A percentile compares a stretch with the other conserved stretches of the same genome.
phyloP scores from a whole-genome alignment of 805 yeast species.

The Nakazawaea peltata region DNA sequence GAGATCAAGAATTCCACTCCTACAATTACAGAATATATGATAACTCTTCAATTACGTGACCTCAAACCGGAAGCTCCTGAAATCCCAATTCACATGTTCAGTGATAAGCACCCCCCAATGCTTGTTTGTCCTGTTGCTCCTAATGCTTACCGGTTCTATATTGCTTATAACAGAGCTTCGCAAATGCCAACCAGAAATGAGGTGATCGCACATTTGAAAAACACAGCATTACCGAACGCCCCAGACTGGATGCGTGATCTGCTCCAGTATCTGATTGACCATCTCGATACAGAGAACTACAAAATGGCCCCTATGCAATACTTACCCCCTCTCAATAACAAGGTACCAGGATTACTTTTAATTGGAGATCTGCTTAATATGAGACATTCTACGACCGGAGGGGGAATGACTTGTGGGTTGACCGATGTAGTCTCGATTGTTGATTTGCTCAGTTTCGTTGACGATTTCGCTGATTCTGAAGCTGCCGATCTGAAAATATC shows the following conservation, averaged over 20 bases:
- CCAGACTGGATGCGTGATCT: conserved; percentile 63
- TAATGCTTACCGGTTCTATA: conserved; percentile 76
- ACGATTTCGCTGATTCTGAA: conserved; percentile 49
- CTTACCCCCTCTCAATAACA: conserved; percentile 68
- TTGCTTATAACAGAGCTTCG: conserved; percentile 73
- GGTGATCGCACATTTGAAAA: conserved; percentile 49
- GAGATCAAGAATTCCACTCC: conserved; percentile 55
- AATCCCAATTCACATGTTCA: conserved; percentile 82
- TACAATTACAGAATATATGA: conserved; percentile 46
- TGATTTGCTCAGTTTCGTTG: conserved; percentile 47
- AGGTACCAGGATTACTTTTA: conserved; percentile 66
- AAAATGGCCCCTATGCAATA: conserved; percentile 92
- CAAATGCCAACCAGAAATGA: conserved; percentile 60
- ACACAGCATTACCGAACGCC: conserved; percentile 55
- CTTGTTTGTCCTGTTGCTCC: conserved; percentile 82
- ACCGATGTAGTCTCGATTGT: conserved; percentile 73
- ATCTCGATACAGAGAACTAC: conserved; percentile 35
- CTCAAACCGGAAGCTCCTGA: no score
- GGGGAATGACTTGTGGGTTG: conserved; percentile 98
- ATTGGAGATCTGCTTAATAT: conserved; percentile 93
- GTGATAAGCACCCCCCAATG: conserved; percentile 74
- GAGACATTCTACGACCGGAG: conserved; percentile 98
- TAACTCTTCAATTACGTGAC: conserved; percentile 87
- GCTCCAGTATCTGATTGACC: conserved; percentile 52
- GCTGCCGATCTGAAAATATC: conserved; percentile 47